Conservation (phyloP, 2,329 filamentous ascomycete species). For the Cryphonectria carpinicola region DNA sequence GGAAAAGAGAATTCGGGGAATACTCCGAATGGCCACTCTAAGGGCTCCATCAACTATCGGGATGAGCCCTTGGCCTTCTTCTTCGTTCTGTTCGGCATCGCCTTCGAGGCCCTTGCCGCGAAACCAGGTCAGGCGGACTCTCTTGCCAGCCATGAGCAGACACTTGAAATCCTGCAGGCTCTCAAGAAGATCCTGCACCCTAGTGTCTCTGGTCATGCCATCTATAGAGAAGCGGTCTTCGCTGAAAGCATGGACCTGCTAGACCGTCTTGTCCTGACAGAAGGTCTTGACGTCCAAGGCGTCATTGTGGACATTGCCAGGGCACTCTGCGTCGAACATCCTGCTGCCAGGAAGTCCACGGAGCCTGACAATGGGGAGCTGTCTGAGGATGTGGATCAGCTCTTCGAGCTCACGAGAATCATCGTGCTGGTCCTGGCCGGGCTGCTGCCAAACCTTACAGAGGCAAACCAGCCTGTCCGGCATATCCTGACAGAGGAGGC, state of each 20-base stretch:
- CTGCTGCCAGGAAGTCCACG: slow-evolving; percentile 75
- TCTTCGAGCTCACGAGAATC: slow-evolving; percentile 95
- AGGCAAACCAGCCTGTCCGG: slow-evolving; percentile 66
- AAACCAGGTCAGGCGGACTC: slow-evolving; percentile 69
- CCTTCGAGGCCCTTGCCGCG: slow-evolving; percentile 92
- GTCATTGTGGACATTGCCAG: slow-evolving; percentile 94
- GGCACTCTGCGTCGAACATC: slow-evolving; percentile 87
- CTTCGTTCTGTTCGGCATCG: slow-evolving; percentile 95
- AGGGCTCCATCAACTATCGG: slow-evolving; percentile 84
- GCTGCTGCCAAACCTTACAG: slow-evolving; percentile 79
- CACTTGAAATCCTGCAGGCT: slow-evolving; percentile 80
- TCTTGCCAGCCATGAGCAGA: slow-evolving; percentile 75
- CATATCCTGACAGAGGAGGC: slow-evolving; percentile 88
- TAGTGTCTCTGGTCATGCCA: slow-evolving; percentile 92
- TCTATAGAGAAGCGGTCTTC: slow-evolving; percentile 95
- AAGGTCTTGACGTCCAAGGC: slow-evolving; percentile 83
- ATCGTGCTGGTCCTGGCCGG: slow-evolving; percentile 92
- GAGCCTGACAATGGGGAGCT: slow-evolving; percentile 74
- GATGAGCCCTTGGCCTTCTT: slow-evolving; percentile 99
- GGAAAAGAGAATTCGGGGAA: slow-evolving; percentile 68
- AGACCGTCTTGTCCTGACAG: slow-evolving; percentile 88
- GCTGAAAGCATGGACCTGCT: slow-evolving; percentile 96
- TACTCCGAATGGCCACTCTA: slow-evolving; percentile 55
- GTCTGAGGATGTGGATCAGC: slow-evolving; percentile 95
- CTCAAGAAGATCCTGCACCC: slow-evolving; percentile 94